These are phyloP conservation scores for Cutaneotrichosporon mucoides DNA, from an alignment of 1,284 basidiomycete species.

Conservation along the genomic window DNA sequence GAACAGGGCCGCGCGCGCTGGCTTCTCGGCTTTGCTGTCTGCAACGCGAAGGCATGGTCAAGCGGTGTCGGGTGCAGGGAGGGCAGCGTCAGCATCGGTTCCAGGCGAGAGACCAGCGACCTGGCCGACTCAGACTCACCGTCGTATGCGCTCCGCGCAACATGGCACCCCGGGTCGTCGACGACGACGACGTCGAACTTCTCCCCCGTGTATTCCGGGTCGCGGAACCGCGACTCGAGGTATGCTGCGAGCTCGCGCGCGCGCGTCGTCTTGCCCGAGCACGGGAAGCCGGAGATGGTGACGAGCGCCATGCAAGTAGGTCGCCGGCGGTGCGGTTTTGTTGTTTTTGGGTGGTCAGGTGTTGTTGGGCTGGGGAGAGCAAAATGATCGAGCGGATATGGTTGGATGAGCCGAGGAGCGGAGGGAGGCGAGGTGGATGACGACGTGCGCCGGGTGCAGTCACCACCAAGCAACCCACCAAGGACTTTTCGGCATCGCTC, in stretches of 20 bases:
- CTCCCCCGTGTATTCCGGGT: conserved; percentile 49
- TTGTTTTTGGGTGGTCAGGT: background rate
- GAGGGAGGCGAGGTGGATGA: too few relatives aligned
- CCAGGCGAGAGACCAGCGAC: background rate
- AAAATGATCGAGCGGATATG: too few relatives aligned
- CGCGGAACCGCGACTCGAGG: conserved; percentile 51
- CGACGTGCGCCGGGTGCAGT: background rate
- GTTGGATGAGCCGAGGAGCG: too few relatives aligned
- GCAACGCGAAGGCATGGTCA: conserved; percentile 1
- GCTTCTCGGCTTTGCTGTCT: conserved; percentile 83
- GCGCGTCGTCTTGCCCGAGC: conserved; percentile 77
- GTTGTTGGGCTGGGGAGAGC: background rate
- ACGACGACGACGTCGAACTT: conserved; percentile 62
- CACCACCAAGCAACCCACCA: too few relatives aligned
- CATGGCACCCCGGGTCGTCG: conserved; percentile 69
- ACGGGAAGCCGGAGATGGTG: conserved; percentile 86
- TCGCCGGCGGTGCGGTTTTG: background rate
- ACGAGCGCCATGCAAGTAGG: conserved; percentile 75
- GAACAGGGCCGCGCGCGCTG: conserved; percentile 81
- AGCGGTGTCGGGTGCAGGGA: too few relatives aligned
- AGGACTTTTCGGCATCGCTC: too few relatives aligned
- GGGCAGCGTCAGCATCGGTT: background rate
- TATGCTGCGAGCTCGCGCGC: conserved; percentile 62
- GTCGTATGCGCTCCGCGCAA: conserved; percentile 67
- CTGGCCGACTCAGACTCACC: conserved; percentile 53